Evolutionary conservation across 1,284 basidiomycete genomes (phyloP), one percentile per base, ranked within the genome.

Genomic region (Ustilago crameri): DNA sequence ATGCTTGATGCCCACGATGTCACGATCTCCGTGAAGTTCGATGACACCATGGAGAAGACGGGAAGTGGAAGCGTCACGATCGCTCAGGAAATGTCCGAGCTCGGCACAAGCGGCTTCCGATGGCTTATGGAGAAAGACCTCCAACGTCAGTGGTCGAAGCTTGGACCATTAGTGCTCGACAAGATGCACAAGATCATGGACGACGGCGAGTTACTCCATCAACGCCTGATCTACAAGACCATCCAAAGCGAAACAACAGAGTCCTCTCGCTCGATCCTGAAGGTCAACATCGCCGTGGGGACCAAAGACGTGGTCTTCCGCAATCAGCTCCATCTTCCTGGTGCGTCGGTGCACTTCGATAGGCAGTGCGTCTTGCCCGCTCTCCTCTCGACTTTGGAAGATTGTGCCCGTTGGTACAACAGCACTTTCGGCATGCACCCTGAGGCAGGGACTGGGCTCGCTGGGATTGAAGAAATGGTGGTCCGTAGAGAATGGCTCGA

Each of bases 181-280:
- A 44, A 46, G 18, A 48, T 62, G 12, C 1, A 27, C 27, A 30
- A 15, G 18, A 42, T 71, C 47, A 41, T 49, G 20, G n/a, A 41
- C 22, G 37, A 45, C 1, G 62, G 46, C 30, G 61, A 65, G 37
- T 41, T 57, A 22, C 44, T 74, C 32, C 49, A 49, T 10, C 24
- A 52, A 3, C 42, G 41, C 23, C 41, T 69, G 10, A 27, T 64
- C 35, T 62, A 69, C 48, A 57, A 51, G 51, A 26, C 27, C 15
- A 45, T 74, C 17, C 20, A 12, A 9, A 22, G n/a, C 7, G 49
- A 43, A 24, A 17, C 9, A 2, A 35, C 50, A 14, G 35, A 22
- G 14, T 17, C 23, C 18, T 14, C 35, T n/a, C 43, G 17, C 32
- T 48, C 41, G 17, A 53, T 67, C 18, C 53, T 41, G 5, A 49